These are phyloP conservation scores for Tremella mesenterica DNA, from an alignment of 768 basidiomycete genomes.

Conservation along the genomic window DNA sequence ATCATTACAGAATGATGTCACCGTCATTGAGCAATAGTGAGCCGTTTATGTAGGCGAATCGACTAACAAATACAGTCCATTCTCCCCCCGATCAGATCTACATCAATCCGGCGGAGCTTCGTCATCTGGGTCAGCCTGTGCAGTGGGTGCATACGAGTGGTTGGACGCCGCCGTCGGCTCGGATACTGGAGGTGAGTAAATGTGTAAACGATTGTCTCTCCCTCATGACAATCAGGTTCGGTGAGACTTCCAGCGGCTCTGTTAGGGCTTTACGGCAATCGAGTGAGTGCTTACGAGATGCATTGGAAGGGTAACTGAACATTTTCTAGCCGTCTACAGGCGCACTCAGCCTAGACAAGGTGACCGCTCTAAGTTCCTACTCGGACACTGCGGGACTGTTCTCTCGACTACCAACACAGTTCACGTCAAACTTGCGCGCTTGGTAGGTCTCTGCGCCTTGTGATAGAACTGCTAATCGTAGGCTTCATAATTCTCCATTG, in stretches of 20 bases:
- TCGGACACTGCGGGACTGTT: too few relatives aligned
- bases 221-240: background rate
- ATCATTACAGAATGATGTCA: constrained; percentile 9
- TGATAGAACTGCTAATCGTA: too few relatives aligned
- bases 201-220: background rate
- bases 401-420: too few relatives aligned
- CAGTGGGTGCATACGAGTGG: constrained; percentile 38
- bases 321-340: too few relatives aligned
- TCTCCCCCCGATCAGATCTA: constrained; percentile 37
- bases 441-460: too few relatives aligned
- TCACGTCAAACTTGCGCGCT: too few relatives aligned
- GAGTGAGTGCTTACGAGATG: constrained; percentile 6
- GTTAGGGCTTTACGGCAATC: constrained; percentile 12
- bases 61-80: constrained; percentile 30
- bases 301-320: background rate
- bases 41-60: too few relatives aligned
- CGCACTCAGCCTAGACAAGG: too few relatives aligned
- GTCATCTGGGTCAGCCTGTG: constrained; percentile 31
- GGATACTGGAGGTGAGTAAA: constrained; percentile 25
- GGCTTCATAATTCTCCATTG: too few relatives aligned
- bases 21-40: constrained; percentile 11
- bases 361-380: too few relatives aligned
- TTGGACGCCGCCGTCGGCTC: constrained; percentile 37
- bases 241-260: constrained; percentile 8
- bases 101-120: constrained; percentile 29